Conservation (phyloP, 768 basidiomycete species). For the Termitomyces sp. region DNA sequence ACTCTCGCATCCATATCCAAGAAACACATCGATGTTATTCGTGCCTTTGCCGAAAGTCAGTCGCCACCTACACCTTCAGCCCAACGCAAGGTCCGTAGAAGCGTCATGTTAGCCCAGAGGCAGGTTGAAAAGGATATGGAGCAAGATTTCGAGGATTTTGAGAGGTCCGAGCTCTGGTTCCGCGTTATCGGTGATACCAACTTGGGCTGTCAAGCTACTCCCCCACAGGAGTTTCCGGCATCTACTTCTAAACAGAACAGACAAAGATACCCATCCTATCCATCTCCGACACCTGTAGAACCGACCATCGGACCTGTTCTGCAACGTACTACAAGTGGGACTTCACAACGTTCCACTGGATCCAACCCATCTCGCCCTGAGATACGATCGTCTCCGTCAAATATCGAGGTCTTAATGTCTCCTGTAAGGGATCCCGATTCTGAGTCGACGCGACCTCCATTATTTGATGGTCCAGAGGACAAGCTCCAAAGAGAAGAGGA, state of each 20-base stretch:
- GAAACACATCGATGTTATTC: constrained; percentile 70
- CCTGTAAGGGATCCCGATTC: constrained; percentile 50
- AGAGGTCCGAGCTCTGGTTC: constrained; percentile 88
- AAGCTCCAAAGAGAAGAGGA: constrained; percentile 68
- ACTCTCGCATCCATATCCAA: constrained; percentile 61
- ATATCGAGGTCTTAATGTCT: constrained; percentile 83
- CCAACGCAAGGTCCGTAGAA: constrained; percentile 62
- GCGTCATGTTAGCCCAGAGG: constrained; percentile 79
- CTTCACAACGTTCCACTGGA: constrained; percentile 33
- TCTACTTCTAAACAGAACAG: constrained; percentile 13
- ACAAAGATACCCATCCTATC: constrained; percentile 11
- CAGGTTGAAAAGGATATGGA: constrained; percentile 90
- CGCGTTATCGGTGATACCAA: constrained; percentile 77
- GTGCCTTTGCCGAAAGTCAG: constrained; percentile 55
- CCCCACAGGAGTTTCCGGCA: neutral
- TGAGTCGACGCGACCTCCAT: constrained; percentile 61
- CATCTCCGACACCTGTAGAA: constrained; percentile 13
- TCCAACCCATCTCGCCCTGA: constrained; percentile 21
- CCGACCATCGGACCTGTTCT: constrained; percentile 37
- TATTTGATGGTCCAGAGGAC: constrained; percentile 82
- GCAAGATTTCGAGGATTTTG: constrained; percentile 88
- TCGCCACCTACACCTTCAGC: constrained; percentile 36
- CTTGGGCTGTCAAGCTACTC: constrained; percentile 20
- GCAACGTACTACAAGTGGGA: constrained; percentile 37
- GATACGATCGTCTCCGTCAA: constrained; percentile 38